Evolutionary conservation across 306 rosid genomes (phyloP).

Genomic region (Fragaria nilgerrensis): DNA sequence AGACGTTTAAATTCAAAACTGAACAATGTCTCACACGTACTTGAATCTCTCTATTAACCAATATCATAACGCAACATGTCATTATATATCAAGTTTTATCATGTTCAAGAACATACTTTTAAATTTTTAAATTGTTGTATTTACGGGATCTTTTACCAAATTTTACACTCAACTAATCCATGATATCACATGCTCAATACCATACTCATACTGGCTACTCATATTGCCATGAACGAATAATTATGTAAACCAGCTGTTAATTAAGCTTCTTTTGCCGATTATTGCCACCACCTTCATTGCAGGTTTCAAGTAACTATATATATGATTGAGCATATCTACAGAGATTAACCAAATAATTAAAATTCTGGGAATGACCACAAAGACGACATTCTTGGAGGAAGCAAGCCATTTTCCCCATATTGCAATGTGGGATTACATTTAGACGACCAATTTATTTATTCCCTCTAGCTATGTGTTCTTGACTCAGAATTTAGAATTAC

Average conservation of each 20-base stretch:
- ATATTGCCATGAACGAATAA: not conserved
- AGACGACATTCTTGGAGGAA: conserved; percentile 13
- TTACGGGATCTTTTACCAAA: too few species aligned
- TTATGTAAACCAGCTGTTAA: not conserved
- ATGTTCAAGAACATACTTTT: too few species aligned
- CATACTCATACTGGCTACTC: too few species aligned
- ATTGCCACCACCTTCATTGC: not conserved
- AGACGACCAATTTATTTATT: not conserved
- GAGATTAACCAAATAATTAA: not conserved
- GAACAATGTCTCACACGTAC: too few species aligned
- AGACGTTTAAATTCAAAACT: too few species aligned
- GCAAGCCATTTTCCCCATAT: conserved; percentile 3
- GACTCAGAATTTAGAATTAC: not conserved
- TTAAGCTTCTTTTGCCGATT: not conserved
- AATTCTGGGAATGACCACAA: not conserved
- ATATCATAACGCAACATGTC: too few species aligned
- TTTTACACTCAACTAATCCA: not conserved
- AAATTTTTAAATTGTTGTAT: too few species aligned
- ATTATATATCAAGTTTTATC: too few species aligned
- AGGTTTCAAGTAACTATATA: not conserved
- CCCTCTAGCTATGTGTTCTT: not conserved
- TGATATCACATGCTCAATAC: not conserved
- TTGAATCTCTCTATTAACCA: too few species aligned
- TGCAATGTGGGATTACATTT: not conserved
- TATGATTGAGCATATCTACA: conserved; percentile 4